Evolutionary conservation across 306 rosid genomes (phyloP), one percentile per base, ranked within the genome.

Genomic region (Delonix regia): DNA sequence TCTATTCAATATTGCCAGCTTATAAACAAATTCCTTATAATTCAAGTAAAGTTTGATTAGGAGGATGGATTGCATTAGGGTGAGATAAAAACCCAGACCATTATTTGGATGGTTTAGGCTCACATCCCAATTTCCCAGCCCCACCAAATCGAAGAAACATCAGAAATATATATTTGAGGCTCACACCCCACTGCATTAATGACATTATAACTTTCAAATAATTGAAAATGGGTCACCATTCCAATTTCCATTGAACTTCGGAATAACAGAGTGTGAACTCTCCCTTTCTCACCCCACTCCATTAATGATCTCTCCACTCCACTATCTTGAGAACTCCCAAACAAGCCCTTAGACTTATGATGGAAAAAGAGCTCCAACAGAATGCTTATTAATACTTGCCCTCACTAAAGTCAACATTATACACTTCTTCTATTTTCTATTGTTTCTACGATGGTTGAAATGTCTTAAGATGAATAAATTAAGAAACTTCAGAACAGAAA

Each of bases 351-450:
- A 52, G 59, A 52, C 59, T 53, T 8, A 73, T 66, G 48, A 68
- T 39, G 30, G 59, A 25, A 74, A 70, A 83, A 28, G 27, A 55
- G 11, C 38, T 47, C n/a, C 42, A 77, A 63, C 16, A 11, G 14
- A 78, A 47, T 82, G 80, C 36, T 39, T 14, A 56, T 21, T 42
- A 53, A 77, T 62, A 73, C 59, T 47, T 47, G 66, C 53, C 75
- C 45, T 42, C 38, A 63, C 2, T 30, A 4, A 70, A 69, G 18
- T 41, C 30, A 33, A 36, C 18, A 30, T 47, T n/a, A 60, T 49
- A 15, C 18, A 16, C 16, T n/a, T 52, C 3, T 6, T 36, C 14
- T 19, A 11, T 24, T 74, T 18, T 52, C 6, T 3, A 22, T 38
- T 7, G 59, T 36, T 59, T 15, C 73, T 47, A 27, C 30, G 41